These are phyloP conservation scores for Cryomyces minteri DNA, from an alignment of 495 filamentous ascomycete species.

Conservation along the genomic window DNA sequence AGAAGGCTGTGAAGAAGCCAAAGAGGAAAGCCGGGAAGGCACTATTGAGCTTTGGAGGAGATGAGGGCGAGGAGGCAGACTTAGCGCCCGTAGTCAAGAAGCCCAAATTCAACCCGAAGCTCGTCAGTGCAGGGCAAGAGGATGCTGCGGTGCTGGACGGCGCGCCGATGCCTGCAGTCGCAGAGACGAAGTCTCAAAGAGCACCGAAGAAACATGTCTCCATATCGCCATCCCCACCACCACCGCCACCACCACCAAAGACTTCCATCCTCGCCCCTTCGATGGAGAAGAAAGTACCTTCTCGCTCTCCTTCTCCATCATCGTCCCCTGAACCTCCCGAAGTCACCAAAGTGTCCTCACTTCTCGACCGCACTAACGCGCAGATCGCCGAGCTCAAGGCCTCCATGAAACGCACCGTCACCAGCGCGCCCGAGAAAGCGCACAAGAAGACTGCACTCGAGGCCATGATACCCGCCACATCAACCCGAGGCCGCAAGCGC, in stretches of 20 bases:
- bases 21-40: conserved; percentile 67
- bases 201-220: conserved; percentile 3
- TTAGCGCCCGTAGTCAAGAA: conserved; percentile 54
- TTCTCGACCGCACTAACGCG: conserved; percentile 67
- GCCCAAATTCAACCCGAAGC: conserved; percentile 74
- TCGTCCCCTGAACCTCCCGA: conserved; percentile 17
- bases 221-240: conserved; percentile 23
- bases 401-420: conserved; percentile 69
- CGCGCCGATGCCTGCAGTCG: conserved; percentile 10
- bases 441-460: conserved; percentile 48
- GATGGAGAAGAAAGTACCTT: neutral
- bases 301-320: conserved; percentile 2
- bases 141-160: conserved; percentile 6
- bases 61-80: conserved; percentile 55
- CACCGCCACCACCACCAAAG: conserved; percentile 6
- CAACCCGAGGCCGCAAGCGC: conserved; percentile 64
- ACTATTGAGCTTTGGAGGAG: conserved; percentile 76
- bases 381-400: conserved; percentile 82
- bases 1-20: conserved; percentile 43
- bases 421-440: conserved; percentile 33
- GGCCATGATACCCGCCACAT: conserved; percentile 64
- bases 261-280: neutral
- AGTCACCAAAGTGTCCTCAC: conserved; percentile 32
- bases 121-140: conserved; percentile 43
- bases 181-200: conserved; percentile 16